These are phyloP conservation scores for Macrophomina phaseolina DNA, from an alignment of 2,329 filamentous ascomycete genomes.

Conservation along the genomic window DNA sequence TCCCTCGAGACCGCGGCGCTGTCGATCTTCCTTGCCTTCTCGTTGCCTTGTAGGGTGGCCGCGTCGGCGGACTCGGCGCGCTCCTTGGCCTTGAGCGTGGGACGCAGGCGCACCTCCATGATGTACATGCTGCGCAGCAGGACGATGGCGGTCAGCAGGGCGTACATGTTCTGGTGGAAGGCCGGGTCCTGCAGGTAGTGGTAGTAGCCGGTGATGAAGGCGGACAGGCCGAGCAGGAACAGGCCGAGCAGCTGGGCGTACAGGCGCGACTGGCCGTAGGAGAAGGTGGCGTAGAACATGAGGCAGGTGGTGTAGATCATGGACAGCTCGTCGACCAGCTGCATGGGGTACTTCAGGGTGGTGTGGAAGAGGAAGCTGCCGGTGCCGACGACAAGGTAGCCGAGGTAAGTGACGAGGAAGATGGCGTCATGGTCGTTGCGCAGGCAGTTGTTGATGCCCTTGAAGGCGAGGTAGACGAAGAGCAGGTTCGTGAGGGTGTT, in stretches of 20 bases:
- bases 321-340: constrained; percentile 71
- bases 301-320: constrained; percentile 76
- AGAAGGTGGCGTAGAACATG: constrained; percentile 72
- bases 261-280: constrained; percentile 64
- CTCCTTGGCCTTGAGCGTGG: constrained; percentile 54
- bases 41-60: not conserved
- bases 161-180: constrained; percentile 84
- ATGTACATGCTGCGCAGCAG: constrained; percentile 76
- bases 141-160: constrained; percentile 71
- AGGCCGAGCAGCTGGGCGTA: constrained; percentile 63
- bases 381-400: constrained; percentile 65
- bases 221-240: constrained; percentile 57
- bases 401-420: constrained; percentile 71
- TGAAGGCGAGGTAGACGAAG: constrained; percentile 78
- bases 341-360: constrained; percentile 72
- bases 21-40: not conserved
- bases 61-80: constrained; percentile 39
- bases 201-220: constrained; percentile 80
- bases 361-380: constrained; percentile 69
- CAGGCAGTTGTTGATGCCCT: constrained; percentile 76
- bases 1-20: constrained; percentile 33
- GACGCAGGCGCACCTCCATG: constrained; percentile 72
- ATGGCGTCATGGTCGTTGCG: constrained; percentile 75
- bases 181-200: constrained; percentile 80
- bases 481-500: constrained; percentile 82